These are phyloP conservation scores for Hypericum androsaemum DNA, from an alignment of 345 rosid species.

Conservation along the genomic window DNA sequence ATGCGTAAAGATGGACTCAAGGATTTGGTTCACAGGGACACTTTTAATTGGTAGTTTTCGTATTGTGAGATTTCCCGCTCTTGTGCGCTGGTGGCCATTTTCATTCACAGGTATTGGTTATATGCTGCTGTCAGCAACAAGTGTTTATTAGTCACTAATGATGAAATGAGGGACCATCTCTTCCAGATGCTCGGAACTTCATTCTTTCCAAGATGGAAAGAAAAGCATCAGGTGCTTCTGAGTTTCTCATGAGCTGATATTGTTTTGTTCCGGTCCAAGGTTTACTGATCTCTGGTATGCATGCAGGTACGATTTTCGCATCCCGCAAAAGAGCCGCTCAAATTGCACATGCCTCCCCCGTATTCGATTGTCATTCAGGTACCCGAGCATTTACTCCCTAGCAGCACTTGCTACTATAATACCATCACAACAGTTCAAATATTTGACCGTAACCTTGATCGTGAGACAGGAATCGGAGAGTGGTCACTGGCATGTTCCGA, in stretches of 20 bases:
- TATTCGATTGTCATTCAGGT: constrained; percentile 62
- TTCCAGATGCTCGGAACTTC: constrained; percentile 67
- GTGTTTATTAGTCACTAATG: constrained; percentile 57
- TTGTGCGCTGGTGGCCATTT: too few species aligned
- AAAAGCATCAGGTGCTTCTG: constrained; percentile 51
- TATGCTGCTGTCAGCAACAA: constrained; percentile 68
- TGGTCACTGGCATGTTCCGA: constrained; percentile 69
- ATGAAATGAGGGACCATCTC: constrained; percentile 76
- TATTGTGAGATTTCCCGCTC: too few species aligned
- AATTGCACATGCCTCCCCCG: constrained; percentile 52
- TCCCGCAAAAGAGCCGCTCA: constrained; percentile 9
- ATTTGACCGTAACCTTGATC: neutral
- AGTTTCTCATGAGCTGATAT: too few species aligned
- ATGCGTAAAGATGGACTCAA: too few species aligned
- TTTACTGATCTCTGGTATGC: constrained; percentile 2
- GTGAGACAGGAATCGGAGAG: constrained; percentile 52
- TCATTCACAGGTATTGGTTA: constrained; percentile 57
- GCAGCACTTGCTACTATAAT: too few species aligned
- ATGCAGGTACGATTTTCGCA: constrained; percentile 2
- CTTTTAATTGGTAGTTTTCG: too few species aligned
- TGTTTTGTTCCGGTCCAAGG: neutral
- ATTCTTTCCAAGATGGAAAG: constrained; percentile 71
- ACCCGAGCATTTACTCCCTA: too few species aligned
- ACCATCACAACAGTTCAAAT: neutral
- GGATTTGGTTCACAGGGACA: too few species aligned